phyloP scores from a whole-genome alignment of 768 basidiomycete species.

The Mycena galopus region DNA sequence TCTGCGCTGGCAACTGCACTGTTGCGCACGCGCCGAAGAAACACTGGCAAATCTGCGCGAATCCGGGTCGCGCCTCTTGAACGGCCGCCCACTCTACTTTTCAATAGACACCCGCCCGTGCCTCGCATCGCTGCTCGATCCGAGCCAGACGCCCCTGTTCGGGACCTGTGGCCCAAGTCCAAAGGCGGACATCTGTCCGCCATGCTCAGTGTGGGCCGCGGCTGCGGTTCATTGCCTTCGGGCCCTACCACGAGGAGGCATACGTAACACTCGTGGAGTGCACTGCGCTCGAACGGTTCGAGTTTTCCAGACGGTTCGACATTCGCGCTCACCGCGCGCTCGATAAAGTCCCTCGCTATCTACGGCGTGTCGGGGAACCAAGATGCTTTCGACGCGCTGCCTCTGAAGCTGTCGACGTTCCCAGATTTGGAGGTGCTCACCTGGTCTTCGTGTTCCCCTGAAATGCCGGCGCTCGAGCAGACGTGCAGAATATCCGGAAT shows the following conservation, averaged over 20 bases:
- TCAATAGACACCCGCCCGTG: constrained; percentile 22
- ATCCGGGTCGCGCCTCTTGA: constrained; percentile 17
- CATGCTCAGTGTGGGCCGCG: not conserved
- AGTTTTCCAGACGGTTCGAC: constrained; percentile 15
- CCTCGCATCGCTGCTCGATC: constrained; percentile 24
- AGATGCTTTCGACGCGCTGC: not conserved
- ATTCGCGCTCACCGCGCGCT: constrained; percentile 18
- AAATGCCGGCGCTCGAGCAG: not conserved
- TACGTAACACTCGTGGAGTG: constrained; percentile 4
- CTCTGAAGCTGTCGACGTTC: not conserved
- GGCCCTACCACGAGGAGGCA: not conserved
- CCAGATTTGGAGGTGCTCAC: constrained; percentile 16
- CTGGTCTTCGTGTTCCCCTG: constrained; percentile 2
- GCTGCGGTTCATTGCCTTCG: constrained; percentile 24
- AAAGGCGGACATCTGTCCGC: not conserved
- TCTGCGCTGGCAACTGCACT: constrained; percentile 22
- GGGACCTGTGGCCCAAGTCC: constrained; percentile 27
- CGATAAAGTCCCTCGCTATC: constrained; percentile 20
- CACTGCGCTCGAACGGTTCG: constrained; percentile 29
- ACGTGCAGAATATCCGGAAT: constrained; percentile 10
- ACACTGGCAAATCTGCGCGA: constrained; percentile 3
- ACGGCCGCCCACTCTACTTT: constrained; percentile 14
- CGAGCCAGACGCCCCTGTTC: not conserved
- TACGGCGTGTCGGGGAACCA: not conserved
- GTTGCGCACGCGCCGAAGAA: constrained; percentile 30